Evolutionary conservation across 179 eudicot genomes (phyloP).

Genomic region (Patellifolia procumbens): DNA sequence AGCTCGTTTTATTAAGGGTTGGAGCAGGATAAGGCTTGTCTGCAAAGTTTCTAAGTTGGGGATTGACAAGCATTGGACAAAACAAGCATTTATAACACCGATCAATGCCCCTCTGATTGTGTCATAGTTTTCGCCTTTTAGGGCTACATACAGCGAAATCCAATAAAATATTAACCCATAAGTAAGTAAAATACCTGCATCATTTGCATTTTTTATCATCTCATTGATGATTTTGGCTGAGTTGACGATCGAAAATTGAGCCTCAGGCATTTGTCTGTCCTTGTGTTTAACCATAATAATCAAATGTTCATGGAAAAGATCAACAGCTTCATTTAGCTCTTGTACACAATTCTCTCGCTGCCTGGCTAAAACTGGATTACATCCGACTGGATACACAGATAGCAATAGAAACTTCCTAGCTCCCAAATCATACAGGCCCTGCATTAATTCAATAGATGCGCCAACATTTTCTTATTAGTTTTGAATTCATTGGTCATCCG

Average conservation of each 20-base stretch:
- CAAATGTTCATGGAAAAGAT: conserved; percentile 37
- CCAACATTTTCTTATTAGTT: too few relatives aligned
- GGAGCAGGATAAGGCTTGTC: too few relatives aligned
- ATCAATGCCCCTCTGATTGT: too few relatives aligned
- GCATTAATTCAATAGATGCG: neutral
- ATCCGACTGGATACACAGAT: conserved; percentile 46
- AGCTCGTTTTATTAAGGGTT: too few relatives aligned
- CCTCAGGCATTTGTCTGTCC: conserved; percentile 40
- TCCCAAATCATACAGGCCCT: conserved; percentile 45
- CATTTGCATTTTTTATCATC: conserved; percentile 33
- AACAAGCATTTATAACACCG: too few relatives aligned
- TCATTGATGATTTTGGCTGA: conserved; percentile 43
- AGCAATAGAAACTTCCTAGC: conserved; percentile 50
- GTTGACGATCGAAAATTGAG: conserved; percentile 41
- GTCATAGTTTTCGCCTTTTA: too few relatives aligned
- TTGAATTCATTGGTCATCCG: too few relatives aligned
- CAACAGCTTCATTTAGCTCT: conserved; percentile 31
- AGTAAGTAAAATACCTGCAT: conserved; percentile 26
- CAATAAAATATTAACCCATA: too few relatives aligned
- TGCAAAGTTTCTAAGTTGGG: too few relatives aligned
- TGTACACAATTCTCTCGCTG: conserved; percentile 25
- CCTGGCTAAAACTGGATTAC: conserved; percentile 28
- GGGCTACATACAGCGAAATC: too few relatives aligned
- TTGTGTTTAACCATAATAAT: conserved; percentile 31
- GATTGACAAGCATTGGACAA: too few relatives aligned